Conservation (phyloP, 2,329 filamentous ascomycete species). For the Onygena corvina region DNA sequence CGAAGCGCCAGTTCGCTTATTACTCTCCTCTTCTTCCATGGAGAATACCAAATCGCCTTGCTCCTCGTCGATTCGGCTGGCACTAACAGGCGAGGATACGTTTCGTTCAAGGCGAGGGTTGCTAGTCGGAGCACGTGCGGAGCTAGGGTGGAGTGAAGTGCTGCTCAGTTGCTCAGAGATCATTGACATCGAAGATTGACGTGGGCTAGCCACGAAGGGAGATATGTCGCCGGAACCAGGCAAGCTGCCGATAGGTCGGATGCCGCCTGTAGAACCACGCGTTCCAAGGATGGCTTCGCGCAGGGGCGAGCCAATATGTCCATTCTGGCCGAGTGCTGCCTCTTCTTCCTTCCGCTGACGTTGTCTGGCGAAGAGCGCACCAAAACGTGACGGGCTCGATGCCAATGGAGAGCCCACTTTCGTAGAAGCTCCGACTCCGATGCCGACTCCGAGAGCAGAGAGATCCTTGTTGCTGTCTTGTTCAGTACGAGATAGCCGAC, state of each 20-base stretch:
- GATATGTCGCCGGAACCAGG: conserved; percentile 38
- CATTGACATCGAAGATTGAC: conserved; percentile 49
- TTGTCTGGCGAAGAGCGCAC: conserved; percentile 45
- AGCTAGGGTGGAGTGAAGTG: conserved; percentile 34
- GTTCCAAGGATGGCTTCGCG: conserved; percentile 47
- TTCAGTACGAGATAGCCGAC: conserved; percentile 48
- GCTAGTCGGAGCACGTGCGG: conserved; percentile 26
- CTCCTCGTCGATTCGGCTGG: conserved; percentile 39
- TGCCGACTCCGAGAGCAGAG: conserved; percentile 30
- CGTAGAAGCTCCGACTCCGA: conserved; percentile 35
- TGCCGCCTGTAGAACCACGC: conserved; percentile 36
- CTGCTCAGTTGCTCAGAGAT: conserved; percentile 46
- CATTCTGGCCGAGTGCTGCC: conserved; percentile 34
- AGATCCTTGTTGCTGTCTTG: conserved; percentile 41
- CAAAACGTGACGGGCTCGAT: conserved; percentile 52
- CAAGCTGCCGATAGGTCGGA: conserved; percentile 40
- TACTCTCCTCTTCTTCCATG: conserved; percentile 41
- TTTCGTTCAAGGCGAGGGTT: conserved; percentile 33
- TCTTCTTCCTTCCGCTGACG: conserved; percentile 42
- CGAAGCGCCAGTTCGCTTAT: conserved; percentile 29
- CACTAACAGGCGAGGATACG: conserved; percentile 35
- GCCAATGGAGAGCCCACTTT: conserved; percentile 46
- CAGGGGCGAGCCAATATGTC: conserved; percentile 54
- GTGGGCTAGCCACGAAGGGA: conserved; percentile 43
- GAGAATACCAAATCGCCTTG: conserved; percentile 38